Conservation (phyloP, 257 asterid genomes). For the Petunia secreta region DNA sequence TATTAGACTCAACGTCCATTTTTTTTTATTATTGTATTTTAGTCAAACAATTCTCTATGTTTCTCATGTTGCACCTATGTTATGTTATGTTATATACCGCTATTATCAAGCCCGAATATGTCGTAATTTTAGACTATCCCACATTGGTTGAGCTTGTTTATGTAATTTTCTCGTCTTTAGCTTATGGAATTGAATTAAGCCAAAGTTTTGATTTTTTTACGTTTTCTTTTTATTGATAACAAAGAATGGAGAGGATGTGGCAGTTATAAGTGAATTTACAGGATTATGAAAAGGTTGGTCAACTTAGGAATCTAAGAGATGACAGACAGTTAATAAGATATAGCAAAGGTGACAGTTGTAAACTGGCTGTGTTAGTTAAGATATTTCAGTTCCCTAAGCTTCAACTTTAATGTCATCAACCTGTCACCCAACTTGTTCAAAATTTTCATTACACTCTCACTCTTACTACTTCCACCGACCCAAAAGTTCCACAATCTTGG, state of each 20-base stretch:
- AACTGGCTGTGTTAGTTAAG: slow-evolving; percentile 33
- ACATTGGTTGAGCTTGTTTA: too few relatives aligned
- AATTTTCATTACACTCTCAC: slow-evolving; percentile 9
- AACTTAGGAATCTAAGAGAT: slow-evolving; percentile 30
- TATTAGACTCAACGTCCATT: too few relatives aligned
- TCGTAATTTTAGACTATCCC: too few relatives aligned
- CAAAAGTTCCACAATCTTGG: slow-evolving; percentile 5
- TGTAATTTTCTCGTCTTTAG: too few relatives aligned
- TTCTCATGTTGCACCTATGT: too few relatives aligned
- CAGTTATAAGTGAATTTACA: background rate
- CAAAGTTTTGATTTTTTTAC: background rate
- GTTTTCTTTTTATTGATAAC: background rate
- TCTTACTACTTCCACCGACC: background rate
- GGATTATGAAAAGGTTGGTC: slow-evolving; percentile 28
- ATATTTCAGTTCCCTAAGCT: slow-evolving; percentile 32
- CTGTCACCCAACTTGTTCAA: slow-evolving; percentile 28
- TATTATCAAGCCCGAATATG: too few relatives aligned
- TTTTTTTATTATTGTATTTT: too few relatives aligned
- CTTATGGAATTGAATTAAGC: too few relatives aligned
- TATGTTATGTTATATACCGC: too few relatives aligned
- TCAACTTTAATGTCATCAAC: slow-evolving; percentile 27
- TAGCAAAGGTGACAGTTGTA: slow-evolving; percentile 32
- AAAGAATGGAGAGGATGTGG: background rate
- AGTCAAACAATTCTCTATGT: too few relatives aligned
- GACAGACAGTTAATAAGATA: slow-evolving; percentile 34